Conservation (phyloP, 1,139 yeast species). For the Pichia cactophila region DNA sequence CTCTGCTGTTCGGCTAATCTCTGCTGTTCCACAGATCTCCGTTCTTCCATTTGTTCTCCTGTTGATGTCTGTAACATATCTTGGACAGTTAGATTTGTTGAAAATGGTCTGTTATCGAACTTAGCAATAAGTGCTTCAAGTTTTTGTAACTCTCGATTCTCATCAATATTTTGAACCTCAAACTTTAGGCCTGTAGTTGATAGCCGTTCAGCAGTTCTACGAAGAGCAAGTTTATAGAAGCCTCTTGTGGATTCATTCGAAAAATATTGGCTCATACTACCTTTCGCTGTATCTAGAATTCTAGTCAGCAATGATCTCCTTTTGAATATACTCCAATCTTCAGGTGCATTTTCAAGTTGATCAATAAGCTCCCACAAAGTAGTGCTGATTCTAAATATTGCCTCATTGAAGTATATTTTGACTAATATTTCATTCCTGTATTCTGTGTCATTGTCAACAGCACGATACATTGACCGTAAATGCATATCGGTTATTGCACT, state of each 20-base stretch:
- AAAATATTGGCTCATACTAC: background rate
- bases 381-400: constrained; percentile 1
- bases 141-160: background rate
- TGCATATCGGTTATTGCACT: constrained; percentile 2
- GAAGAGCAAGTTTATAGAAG: background rate
- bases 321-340: background rate
- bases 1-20: constrained; percentile 1
- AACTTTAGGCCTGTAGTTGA: background rate
- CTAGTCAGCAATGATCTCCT: background rate
- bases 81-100: background rate
- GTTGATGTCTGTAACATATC: background rate
- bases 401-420: constrained; percentile 6
- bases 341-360: background rate
- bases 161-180: background rate
- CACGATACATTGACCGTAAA: constrained; percentile 1
- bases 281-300: background rate
- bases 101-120: background rate
- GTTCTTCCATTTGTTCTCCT: no score
- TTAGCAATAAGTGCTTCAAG: background rate
- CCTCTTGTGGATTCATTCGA: background rate
- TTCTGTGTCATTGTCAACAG: background rate
- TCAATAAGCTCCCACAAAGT: background rate
- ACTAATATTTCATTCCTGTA: constrained; percentile 1
- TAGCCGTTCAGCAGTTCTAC: background rate
- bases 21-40: background rate